Evolutionary conservation across 2,329 filamentous ascomycete genomes (phyloP).

Genomic region (Venturia pyrina): DNA sequence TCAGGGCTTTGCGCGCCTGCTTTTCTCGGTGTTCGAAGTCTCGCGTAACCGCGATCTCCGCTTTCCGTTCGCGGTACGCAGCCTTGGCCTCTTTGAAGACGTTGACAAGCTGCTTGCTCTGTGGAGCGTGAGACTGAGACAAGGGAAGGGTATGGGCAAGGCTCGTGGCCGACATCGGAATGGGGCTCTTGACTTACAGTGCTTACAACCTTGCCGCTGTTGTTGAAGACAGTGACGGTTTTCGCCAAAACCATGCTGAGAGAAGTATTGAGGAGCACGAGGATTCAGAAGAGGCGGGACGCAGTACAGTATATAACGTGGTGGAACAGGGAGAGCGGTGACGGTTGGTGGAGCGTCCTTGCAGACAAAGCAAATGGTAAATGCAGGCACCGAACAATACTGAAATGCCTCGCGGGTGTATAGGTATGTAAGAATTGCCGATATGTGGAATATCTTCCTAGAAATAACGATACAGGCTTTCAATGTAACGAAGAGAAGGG

Average conservation of each 20-base stretch:
- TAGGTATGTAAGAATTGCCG: neutral
- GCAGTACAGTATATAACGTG: neutral
- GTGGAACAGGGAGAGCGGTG: constrained; percentile 1
- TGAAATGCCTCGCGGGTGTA: neutral
- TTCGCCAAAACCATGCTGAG: constrained; percentile 40
- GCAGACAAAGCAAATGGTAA: neutral
- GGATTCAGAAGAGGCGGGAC: neutral
- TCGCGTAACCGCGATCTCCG: constrained; percentile 63
- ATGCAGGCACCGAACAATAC: neutral
- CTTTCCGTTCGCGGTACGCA: constrained; percentile 80
- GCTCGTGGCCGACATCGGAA: constrained; percentile 1
- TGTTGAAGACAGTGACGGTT: constrained; percentile 84
- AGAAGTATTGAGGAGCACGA: neutral
- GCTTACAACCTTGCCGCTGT: constrained; percentile 81
- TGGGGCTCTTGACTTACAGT: constrained; percentile 49
- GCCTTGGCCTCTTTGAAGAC: constrained; percentile 89
- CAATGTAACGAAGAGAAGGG: neutral
- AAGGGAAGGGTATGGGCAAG: neutral
- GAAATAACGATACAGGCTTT: neutral
- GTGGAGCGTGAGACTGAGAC: constrained; percentile 18
- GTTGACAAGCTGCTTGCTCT: constrained; percentile 83
- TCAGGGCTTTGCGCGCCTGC: constrained; percentile 48
- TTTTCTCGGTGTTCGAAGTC: constrained; percentile 48
- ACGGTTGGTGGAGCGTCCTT: neutral
- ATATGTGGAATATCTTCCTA: neutral